Conservation (phyloP, 1,284 basidiomycete genomes). For the Phylloporus sp. region DNA sequence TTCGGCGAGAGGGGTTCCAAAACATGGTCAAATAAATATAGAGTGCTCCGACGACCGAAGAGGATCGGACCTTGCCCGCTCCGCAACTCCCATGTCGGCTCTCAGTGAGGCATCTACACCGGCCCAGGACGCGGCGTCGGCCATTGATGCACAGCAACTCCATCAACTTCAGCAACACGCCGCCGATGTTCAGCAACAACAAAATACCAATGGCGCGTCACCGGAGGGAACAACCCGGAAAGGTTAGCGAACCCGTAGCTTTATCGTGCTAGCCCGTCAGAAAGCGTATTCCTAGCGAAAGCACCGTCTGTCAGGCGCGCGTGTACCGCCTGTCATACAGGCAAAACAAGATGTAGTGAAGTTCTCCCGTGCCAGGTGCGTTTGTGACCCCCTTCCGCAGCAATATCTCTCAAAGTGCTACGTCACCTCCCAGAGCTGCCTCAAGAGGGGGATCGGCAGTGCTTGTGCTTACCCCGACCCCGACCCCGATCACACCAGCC, state of each 20-base stretch:
- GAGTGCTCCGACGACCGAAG: slow-evolving; percentile 38
- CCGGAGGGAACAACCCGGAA: slow-evolving; percentile 31
- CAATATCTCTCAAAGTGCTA: slow-evolving; percentile 7
- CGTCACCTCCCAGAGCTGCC: slow-evolving; percentile 57
- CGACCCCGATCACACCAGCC: slow-evolving; percentile 56
- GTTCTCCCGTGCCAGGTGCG: slow-evolving; percentile 75
- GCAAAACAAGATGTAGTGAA: slow-evolving; percentile 80
- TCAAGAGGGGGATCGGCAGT: slow-evolving; percentile 72
- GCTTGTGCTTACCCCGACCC: slow-evolving; percentile 78
- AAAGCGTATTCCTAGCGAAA: slow-evolving; percentile 53
- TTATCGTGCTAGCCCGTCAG: slow-evolving; percentile 14
- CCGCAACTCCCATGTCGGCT: slow-evolving; percentile 65
- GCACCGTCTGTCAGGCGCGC: slow-evolving; percentile 77
- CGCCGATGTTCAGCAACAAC: slow-evolving; percentile 40
- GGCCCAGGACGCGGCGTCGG: slow-evolving; percentile 62
- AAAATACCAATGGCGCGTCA: slow-evolving; percentile 41
- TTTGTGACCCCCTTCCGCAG: slow-evolving; percentile 14
- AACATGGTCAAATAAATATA: slow-evolving; percentile 29
- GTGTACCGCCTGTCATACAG: slow-evolving; percentile 77
- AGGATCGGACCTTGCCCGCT: slow-evolving; percentile 41
- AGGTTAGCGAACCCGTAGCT: slow-evolving; percentile 35
- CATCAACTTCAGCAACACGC: slow-evolving; percentile 56
- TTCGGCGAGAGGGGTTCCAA: slow-evolving; percentile 16
- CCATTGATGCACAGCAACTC: slow-evolving; percentile 61
- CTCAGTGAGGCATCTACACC: slow-evolving; percentile 62